phyloP scores from a whole-genome alignment of 257 asterid genomes.

The Agastache rugosa region DNA sequence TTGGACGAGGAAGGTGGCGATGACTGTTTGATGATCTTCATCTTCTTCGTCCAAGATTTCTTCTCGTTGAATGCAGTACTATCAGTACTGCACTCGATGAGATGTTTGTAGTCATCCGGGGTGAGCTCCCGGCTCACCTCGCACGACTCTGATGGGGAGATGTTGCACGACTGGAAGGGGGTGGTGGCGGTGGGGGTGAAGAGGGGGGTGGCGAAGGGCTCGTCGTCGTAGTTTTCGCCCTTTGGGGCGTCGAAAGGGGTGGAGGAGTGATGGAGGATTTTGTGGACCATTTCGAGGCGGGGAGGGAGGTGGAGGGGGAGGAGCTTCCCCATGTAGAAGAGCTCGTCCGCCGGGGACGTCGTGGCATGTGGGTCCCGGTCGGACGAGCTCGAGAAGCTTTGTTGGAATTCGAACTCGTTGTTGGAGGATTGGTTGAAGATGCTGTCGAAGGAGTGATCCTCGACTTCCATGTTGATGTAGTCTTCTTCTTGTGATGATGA shows the following conservation, averaged over 20 bases:
- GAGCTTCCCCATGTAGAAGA: slow-evolving; percentile 89
- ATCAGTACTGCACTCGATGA: slow-evolving; percentile 33
- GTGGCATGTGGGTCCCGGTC: slow-evolving; percentile 52
- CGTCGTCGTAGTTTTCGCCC: slow-evolving; percentile 20
- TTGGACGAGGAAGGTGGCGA: slow-evolving; percentile 35
- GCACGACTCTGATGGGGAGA: slow-evolving; percentile 68
- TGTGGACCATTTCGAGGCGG: slow-evolving; percentile 77
- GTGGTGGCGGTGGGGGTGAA: slow-evolving; percentile 55
- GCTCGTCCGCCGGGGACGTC: slow-evolving; percentile 84
- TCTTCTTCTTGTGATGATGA: slow-evolving; percentile 43
- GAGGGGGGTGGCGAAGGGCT: slow-evolving; percentile 61
- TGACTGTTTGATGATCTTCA: slow-evolving; percentile 53
- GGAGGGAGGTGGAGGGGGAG: slow-evolving; percentile 96
- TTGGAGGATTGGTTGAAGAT: slow-evolving; percentile 44
- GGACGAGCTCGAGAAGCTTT: slow-evolving; percentile 66
- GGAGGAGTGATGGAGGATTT: slow-evolving; percentile 55
- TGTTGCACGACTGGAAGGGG: slow-evolving; percentile 74
- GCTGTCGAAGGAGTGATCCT: slow-evolving; percentile 44
- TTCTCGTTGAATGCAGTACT: slow-evolving; percentile 36
- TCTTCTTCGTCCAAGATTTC: slow-evolving; percentile 55
- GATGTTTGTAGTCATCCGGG: slow-evolving; percentile 46
- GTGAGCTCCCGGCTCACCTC: slow-evolving; percentile 73
- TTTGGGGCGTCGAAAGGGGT: slow-evolving; percentile 30
- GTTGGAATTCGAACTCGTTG: slow-evolving; percentile 88
- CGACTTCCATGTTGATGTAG: slow-evolving; percentile 77